phyloP scores from a whole-genome alignment of 176 grass and related monocot genomes.

The Carex pumila region DNA sequence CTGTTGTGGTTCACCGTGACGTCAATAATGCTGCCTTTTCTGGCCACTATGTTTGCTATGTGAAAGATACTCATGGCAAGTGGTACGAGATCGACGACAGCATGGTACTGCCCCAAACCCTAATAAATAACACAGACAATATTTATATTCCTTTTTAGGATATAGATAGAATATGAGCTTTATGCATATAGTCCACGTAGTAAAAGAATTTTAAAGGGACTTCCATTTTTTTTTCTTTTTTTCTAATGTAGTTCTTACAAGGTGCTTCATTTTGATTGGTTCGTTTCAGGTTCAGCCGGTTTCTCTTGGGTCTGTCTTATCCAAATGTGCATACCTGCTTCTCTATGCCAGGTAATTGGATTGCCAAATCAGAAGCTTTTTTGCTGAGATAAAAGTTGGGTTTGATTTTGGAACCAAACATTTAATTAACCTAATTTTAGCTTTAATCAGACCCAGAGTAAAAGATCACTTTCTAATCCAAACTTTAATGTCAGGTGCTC shows the following conservation, averaged over 20 bases:
- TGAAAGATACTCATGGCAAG: slow-evolving; percentile 61
- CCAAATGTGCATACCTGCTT: slow-evolving; percentile 80
- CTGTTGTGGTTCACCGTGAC: slow-evolving; percentile 78
- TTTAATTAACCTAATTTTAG: background rate
- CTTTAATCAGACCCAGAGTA: slow-evolving; percentile 4
- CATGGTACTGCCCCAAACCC: slow-evolving; percentile 41
- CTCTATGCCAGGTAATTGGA: slow-evolving; percentile 75
- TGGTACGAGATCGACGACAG: slow-evolving; percentile 79
- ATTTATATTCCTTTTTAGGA: background rate
- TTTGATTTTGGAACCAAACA: background rate
- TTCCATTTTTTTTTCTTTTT: background rate
- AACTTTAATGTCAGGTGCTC: slow-evolving; percentile 42
- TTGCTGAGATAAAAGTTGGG: no score
- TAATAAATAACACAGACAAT: background rate
- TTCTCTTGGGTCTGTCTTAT: slow-evolving; percentile 42
- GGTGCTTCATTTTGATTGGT: slow-evolving; percentile 1
- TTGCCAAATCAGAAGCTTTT: background rate
- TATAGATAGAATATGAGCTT: slow-evolving; percentile 2
- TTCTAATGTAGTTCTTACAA: background rate
- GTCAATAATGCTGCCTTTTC: slow-evolving; percentile 53
- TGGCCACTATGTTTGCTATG: slow-evolving; percentile 88
- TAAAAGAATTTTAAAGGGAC: background rate
- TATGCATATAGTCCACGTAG: background rate
- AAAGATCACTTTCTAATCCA: slow-evolving; percentile 24
- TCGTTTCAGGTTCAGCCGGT: slow-evolving; percentile 60